Conservation (phyloP, 2,329 filamentous ascomycete species). For the Claviceps citrina region DNA sequence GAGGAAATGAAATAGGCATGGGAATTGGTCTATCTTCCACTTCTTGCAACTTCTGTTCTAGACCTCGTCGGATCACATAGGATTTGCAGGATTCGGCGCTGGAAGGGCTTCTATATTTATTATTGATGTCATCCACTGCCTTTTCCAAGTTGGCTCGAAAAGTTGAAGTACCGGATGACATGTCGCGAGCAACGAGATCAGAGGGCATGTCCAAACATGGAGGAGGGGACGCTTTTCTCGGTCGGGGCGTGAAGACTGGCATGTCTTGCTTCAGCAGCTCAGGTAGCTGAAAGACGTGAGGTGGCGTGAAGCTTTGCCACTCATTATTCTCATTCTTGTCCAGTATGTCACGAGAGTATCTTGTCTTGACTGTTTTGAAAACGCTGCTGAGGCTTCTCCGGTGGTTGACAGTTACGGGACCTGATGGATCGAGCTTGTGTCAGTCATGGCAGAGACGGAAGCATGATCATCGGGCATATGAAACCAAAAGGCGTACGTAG, state of each 20-base stretch:
- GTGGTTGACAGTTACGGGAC: conserved; percentile 7
- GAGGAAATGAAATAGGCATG: not conserved
- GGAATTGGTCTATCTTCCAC: not conserved
- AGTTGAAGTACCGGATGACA: conserved; percentile 10
- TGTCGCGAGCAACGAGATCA: conserved; percentile 13
- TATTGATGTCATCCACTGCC: conserved; percentile 16
- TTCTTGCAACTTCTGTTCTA: not conserved
- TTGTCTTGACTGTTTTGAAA: conserved; percentile 15
- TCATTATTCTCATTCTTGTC: conserved; percentile 4
- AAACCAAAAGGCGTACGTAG: not conserved
- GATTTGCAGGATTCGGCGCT: not conserved
- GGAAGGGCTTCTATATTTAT: conserved; percentile 12
- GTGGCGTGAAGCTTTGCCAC: not conserved
- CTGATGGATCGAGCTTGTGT: not conserved
- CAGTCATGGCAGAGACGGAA: not conserved
- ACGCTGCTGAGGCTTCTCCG: conserved; percentile 17
- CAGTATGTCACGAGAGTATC: conserved; percentile 13
- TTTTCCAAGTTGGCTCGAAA: conserved; percentile 17
- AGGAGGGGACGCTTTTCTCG: conserved; percentile 7
- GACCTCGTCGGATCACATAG: not conserved
- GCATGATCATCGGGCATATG: not conserved
- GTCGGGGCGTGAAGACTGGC: not conserved
- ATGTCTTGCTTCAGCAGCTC: not conserved
- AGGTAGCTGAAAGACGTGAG: not conserved
- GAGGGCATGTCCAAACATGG: conserved; percentile 16